A percentile compares a stretch with the other conserved stretches of the same genome.
phyloP scores from a whole-genome alignment of 129 eudicot genomes.

The Tanacetum coccineum region DNA sequence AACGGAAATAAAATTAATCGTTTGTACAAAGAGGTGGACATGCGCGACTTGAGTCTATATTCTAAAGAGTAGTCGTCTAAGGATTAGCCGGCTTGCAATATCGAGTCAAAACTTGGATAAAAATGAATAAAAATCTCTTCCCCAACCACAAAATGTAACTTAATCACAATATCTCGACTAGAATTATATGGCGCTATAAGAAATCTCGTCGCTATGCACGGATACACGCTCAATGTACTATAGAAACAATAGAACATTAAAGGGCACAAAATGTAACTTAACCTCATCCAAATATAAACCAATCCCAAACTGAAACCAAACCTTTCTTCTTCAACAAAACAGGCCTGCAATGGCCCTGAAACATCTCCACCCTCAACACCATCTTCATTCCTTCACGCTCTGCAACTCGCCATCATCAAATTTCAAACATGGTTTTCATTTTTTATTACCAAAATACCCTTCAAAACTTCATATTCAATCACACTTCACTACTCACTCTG shows the following conservation, averaged over 20 bases:
- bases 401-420: slow-evolving; percentile 44
- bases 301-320: neutral
- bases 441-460: slow-evolving; percentile 29
- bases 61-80: too few species aligned
- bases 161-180: too few species aligned
- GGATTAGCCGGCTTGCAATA: too few species aligned
- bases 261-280: slow-evolving; percentile 20
- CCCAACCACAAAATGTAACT: too few species aligned
- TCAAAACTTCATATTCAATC: slow-evolving; percentile 29
- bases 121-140: too few species aligned
- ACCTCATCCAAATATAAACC: slow-evolving; percentile 33
- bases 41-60: too few species aligned
- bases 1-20: too few species aligned
- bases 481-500: slow-evolving; percentile 35
- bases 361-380: slow-evolving; percentile 38
- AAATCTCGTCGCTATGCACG: too few species aligned
- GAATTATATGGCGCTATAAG: too few species aligned
- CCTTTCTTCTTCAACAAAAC: slow-evolving; percentile 23
- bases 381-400: slow-evolving; percentile 30
- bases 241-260: neutral
- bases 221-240: too few species aligned
- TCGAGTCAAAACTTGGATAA: too few species aligned
- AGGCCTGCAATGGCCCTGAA: slow-evolving; percentile 65
- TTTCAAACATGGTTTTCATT: slow-evolving; percentile 29
- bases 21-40: too few species aligned